Evolutionary conservation across 768 basidiomycete genomes (phyloP), one percentile per base, ranked within the genome.

Genomic region (Epithele typhae): DNA sequence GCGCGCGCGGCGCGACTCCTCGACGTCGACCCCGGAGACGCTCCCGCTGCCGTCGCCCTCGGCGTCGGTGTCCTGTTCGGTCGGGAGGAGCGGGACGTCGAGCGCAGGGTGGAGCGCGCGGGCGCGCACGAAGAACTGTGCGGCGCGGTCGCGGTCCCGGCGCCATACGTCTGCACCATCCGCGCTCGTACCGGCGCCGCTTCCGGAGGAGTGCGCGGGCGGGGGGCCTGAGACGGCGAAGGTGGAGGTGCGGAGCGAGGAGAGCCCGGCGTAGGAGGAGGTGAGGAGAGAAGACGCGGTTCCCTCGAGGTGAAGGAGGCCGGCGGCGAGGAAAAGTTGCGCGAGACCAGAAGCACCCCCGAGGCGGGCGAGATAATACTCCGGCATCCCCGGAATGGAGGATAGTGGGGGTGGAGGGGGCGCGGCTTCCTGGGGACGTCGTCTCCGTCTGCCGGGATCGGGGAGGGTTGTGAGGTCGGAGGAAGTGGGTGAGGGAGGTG

Each of bases 231-330:
- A 73, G 66, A 33, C 71, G 69, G 24, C 70, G 63, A 39, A 34
- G 17, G 84, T 82, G 24, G 86, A 73, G n/a, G n/a, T n/a, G 37
- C 88, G 82, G 50, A 90, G 78, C 12, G 88, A 89, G 2, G 87
- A 84, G 18, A 90, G 73, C 34, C 84, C 86, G 15, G 85, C 81
- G 58, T 83, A 84, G 1, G 87, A 86, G 3, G 84, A 78, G 4
- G 84, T 74, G 24, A 89, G 75, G 24, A 90, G 71, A n/a, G 72
- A 69, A 0, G 82, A 75, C 15, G 88, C 87, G 12, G 84, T 77
- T 6, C 88, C 88, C 62, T 91, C 88, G n/a, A 90, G 72, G 59
- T 90, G 79, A 24, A 91, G 76, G 22, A 89, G 71, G 3, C 88
- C 88, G 4, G 84, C 84, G 62, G 88, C 85, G 5, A 87, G 68